phyloP scores from a whole-genome alignment of 2,329 filamentous ascomycete genomes.

The Aureobasidium namibiae region DNA sequence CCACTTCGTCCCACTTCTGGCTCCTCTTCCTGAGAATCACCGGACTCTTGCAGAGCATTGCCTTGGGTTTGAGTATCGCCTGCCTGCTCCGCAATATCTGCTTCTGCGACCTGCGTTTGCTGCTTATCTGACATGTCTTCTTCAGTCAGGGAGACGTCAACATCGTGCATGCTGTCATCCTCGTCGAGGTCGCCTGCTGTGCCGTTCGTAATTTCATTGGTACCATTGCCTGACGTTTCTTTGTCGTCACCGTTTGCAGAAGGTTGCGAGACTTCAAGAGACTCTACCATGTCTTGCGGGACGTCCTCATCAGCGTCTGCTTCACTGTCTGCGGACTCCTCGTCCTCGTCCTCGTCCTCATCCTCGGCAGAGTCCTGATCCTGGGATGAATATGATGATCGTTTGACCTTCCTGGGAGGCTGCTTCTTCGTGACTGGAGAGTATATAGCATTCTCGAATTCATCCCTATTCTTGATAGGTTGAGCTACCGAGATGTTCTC shows the following conservation, averaged over 20 bases:
- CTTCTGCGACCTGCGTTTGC: conserved; percentile 8
- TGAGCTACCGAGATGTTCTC: conserved; percentile 8
- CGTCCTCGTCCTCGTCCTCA: no score
- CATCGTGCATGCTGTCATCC: conserved; percentile 6
- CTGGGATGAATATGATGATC: neutral
- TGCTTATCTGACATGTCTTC: conserved; percentile 16
- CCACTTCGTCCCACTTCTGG: conserved; percentile 17
- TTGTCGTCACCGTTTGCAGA: neutral
- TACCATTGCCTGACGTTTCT: neutral
- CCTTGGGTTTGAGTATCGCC: conserved; percentile 15
- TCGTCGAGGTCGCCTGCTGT: neutral
- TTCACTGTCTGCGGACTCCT: neutral
- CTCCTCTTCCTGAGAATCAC: conserved; percentile 18
- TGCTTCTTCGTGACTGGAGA: conserved; percentile 2
- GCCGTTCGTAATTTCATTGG: neutral
- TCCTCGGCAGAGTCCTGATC: neutral
- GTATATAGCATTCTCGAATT: neutral
- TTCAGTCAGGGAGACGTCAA: neutral
- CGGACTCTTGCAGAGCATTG: neutral
- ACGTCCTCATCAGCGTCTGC: neutral
- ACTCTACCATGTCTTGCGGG: conserved; percentile 6
- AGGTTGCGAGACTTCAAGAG: neutral
- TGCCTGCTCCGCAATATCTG: conserved; percentile 5
- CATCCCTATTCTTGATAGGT: neutral
- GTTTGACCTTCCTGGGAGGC: neutral